Evolutionary conservation across 352 stramenopile species (phyloP).

Genomic region (Phytopythium boreale): DNA sequence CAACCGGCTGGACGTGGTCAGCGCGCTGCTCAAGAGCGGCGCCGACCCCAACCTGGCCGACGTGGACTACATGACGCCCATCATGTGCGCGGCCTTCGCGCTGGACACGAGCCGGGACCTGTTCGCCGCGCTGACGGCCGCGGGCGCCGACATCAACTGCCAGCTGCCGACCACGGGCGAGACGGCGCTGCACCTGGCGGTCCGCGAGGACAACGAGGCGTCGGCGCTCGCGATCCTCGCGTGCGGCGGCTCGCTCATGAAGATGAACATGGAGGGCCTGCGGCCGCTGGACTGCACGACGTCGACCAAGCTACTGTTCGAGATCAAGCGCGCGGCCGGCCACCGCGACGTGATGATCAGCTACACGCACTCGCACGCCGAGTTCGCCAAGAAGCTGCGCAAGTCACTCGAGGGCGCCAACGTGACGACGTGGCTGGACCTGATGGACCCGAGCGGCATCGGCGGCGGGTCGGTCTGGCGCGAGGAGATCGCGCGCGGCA

Average conservation of each 20-base stretch:
- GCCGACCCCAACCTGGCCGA: conserved; percentile 49
- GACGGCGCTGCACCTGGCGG: conserved; percentile 71
- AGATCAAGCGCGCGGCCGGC: conserved; percentile 76
- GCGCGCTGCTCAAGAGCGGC: conserved; percentile 35
- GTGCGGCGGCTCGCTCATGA: conserved; percentile 69
- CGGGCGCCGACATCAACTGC: conserved; percentile 76
- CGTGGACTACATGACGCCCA: conserved; percentile 58
- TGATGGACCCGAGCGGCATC: conserved; percentile 85
- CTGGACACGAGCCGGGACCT: conserved; percentile 44
- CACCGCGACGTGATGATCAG: conserved; percentile 87
- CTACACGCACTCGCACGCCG: conserved; percentile 80
- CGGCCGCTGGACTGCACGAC: conserved; percentile 77
- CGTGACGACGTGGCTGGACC: conserved; percentile 83
- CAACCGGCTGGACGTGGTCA: conserved; percentile 53
- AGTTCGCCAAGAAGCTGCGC: conserved; percentile 81
- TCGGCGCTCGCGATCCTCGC: conserved; percentile 68
- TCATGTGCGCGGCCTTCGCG: conserved; percentile 60
- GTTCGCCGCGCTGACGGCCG: conserved; percentile 44
- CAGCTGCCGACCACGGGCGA: conserved; percentile 56
- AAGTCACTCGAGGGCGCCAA: conserved; percentile 66
- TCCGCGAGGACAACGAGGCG: conserved; percentile 59
- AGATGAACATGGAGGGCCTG: conserved; percentile 64
- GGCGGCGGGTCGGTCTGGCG: conserved; percentile 78
- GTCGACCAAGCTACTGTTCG: conserved; percentile 73
- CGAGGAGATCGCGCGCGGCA: conserved; percentile 76